Evolutionary conservation across 805 yeast genomes (phyloP).

Genomic region (Myxozyma sirexii): DNA sequence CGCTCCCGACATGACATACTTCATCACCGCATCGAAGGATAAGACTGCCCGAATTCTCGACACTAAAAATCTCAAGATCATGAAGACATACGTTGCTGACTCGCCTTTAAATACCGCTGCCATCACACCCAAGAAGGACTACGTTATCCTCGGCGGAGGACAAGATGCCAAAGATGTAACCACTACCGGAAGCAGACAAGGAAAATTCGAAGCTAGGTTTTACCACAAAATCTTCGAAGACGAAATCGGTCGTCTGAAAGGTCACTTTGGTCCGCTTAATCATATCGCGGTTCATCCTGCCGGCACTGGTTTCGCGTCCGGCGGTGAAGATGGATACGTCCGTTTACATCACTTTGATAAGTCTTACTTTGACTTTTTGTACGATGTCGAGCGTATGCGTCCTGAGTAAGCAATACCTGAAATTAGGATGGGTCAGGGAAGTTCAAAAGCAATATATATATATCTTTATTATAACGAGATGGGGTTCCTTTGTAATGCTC

Average conservation of each 20-base stretch:
- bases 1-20: slow-evolving; percentile 81
- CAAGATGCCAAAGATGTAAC: slow-evolving; percentile 98
- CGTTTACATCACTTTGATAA: slow-evolving; percentile 93
- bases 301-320: slow-evolving; percentile 92
- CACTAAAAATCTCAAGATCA: slow-evolving; percentile 68
- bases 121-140: slow-evolving; percentile 90
- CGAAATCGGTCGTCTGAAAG: slow-evolving; percentile 95
- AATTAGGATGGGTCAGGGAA: not conserved
- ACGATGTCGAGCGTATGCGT: slow-evolving; percentile 34
- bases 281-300: slow-evolving; percentile 91
- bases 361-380: slow-evolving; percentile 78
- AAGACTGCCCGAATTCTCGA: slow-evolving; percentile 78
- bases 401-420: not conserved
- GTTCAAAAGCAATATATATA: no score
- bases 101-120: slow-evolving; percentile 96
- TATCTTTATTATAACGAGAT: not conserved
- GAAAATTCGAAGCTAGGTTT: slow-evolving; percentile 95
- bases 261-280: slow-evolving; percentile 98
- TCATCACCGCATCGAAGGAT: slow-evolving; percentile 91
- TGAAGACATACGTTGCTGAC: slow-evolving; percentile 80
- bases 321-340: slow-evolving; percentile 97
- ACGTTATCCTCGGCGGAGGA: slow-evolving; percentile 96
- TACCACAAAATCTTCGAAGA: slow-evolving; percentile 94
- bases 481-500: not conserved
- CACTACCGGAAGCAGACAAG: slow-evolving; percentile 90